These are phyloP conservation scores for Lotus japonicus DNA, from an alignment of 306 rosid genomes.

Conservation along the genomic window DNA sequence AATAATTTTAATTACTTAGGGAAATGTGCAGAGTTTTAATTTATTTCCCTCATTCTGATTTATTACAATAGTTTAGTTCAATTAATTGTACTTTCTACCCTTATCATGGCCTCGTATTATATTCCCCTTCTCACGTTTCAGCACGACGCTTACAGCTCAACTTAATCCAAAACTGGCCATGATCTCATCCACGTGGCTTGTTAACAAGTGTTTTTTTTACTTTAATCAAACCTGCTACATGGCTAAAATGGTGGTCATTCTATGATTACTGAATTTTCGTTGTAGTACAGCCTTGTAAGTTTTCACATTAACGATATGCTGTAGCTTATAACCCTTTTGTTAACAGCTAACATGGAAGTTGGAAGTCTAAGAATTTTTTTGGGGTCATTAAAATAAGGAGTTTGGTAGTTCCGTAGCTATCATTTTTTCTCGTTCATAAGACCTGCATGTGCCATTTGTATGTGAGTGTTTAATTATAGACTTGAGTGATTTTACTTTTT, in stretches of 20 bases:
- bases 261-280: background rate
- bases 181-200: constrained; percentile 55
- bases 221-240: constrained; percentile 2
- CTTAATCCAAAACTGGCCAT: constrained; percentile 27
- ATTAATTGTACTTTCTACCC: constrained; percentile 46
- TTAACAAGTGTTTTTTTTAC: constrained; percentile 20
- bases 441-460: too few species aligned
- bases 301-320: background rate
- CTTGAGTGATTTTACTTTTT: too few species aligned
- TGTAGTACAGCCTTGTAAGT: background rate
- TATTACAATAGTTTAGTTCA: constrained; percentile 24
- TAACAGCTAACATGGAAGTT: background rate
- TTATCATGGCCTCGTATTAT: constrained; percentile 46
- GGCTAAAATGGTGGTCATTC: too few species aligned
- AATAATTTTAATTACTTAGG: constrained; percentile 45
- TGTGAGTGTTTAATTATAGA: too few species aligned
- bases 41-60: constrained; percentile 23
- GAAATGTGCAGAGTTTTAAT: constrained; percentile 35
- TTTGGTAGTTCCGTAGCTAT: too few species aligned
- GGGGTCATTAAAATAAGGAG: too few species aligned
- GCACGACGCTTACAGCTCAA: constrained; percentile 95
- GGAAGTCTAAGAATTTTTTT: too few species aligned
- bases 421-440: too few species aligned
- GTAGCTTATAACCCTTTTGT: background rate
- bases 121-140: constrained; percentile 69